These are phyloP conservation scores for Trichothecium sympodiale DNA, from an alignment of 2,329 filamentous ascomycete species.

Conservation along the genomic window DNA sequence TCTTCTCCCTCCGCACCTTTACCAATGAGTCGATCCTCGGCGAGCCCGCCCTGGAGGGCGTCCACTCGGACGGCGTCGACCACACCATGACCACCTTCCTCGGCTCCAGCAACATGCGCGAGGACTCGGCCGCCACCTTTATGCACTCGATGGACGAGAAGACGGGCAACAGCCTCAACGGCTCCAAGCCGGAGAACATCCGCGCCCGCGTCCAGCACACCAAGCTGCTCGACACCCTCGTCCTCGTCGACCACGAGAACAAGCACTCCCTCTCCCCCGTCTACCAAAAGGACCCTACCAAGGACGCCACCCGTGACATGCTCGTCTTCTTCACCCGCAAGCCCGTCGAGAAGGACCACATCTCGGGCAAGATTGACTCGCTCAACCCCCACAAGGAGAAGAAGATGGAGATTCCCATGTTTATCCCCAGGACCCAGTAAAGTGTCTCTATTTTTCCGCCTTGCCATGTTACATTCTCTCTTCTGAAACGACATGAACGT, in stretches of 20 bases:
- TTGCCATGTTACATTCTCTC: not conserved
- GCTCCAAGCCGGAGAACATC: slow-evolving; percentile 12
- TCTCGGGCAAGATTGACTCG: slow-evolving; percentile 13
- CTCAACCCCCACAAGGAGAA: slow-evolving; percentile 12
- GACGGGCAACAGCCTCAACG: slow-evolving; percentile 11
- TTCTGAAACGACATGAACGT: not conserved
- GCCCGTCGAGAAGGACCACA: slow-evolving; percentile 12
- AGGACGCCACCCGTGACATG: slow-evolving; percentile 16
- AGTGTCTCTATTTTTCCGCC: not conserved
- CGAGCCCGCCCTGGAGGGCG: slow-evolving; percentile 19
- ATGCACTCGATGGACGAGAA: slow-evolving; percentile 16
- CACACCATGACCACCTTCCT: slow-evolving; percentile 20
- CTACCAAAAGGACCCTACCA: slow-evolving; percentile 10
- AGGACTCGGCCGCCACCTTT: slow-evolving; percentile 17
- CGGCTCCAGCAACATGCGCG: slow-evolving; percentile 15
- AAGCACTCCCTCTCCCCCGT: slow-evolving; percentile 17
- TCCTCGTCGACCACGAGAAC: slow-evolving; percentile 15
- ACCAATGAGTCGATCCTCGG: slow-evolving; percentile 16
- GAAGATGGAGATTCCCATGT: slow-evolving; percentile 15
- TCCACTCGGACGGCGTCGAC: slow-evolving; percentile 20
- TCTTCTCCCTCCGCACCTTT: slow-evolving; percentile 17
- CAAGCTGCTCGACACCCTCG: slow-evolving; percentile 15
- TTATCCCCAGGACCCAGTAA: slow-evolving; percentile 7
- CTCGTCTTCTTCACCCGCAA: slow-evolving; percentile 18
- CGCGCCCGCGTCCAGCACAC: slow-evolving; percentile 13